Evolutionary conservation across 805 yeast species (phyloP).

Genomic region (Phaffomyces thermotolerans): DNA sequence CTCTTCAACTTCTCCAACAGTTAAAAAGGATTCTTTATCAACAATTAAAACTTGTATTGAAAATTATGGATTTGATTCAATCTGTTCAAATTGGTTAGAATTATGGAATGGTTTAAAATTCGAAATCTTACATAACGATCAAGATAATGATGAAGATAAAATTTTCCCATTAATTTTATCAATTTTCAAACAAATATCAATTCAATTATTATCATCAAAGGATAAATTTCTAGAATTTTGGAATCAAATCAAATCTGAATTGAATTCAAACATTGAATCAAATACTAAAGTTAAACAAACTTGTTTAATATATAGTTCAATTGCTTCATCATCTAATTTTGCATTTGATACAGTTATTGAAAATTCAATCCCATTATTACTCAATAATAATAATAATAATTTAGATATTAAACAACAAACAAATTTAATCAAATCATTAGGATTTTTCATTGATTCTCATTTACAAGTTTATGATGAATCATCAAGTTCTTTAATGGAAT

Average conservation of each 20-base stretch:
- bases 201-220: conserved; percentile 26
- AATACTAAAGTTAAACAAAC: conserved; percentile 58
- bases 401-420: conserved; percentile 53
- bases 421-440: conserved; percentile 49
- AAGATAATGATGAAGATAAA: conserved; percentile 35
- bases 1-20: conserved; percentile 64
- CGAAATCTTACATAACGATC: conserved; percentile 81
- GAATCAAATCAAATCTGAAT: conserved; percentile 38
- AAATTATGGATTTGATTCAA: conserved; percentile 40
- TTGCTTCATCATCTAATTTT: conserved; percentile 40
- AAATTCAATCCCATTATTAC: conserved; percentile 37
- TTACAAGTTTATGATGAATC: conserved; percentile 30
- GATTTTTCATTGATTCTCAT: conserved; percentile 49
- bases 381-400: conserved; percentile 26
- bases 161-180: conserved; percentile 36
- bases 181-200: conserved; percentile 38
- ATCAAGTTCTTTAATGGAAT: conserved; percentile 34
- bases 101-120: conserved; percentile 86
- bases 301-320: conserved; percentile 47
- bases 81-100: conserved; percentile 58
- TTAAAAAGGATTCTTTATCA: conserved; percentile 64
- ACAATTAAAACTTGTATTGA: conserved; percentile 54
- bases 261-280: conserved; percentile 43
- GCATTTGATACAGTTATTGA: conserved; percentile 44
- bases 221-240: conserved; percentile 33